Evolutionary conservation across 306 rosid species (phyloP), one percentile per base, ranked within the genome.

Genomic region (Gastrolobium bilobum): DNA sequence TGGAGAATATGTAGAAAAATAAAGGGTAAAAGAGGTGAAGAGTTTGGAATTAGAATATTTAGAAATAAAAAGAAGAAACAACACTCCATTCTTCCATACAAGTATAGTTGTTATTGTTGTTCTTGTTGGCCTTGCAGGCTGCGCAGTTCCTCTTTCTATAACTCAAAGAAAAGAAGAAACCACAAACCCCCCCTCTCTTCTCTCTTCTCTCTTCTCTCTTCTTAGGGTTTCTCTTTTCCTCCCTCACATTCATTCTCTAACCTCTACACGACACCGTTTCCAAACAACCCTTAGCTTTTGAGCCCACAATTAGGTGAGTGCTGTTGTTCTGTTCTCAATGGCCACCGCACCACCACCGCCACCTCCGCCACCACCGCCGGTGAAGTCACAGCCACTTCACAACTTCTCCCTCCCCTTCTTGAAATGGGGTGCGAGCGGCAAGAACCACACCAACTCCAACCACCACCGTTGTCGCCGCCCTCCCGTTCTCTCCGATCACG

Each of bases 301-400:
- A 20, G 26, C 26, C 26, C 26, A 20, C 0, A 20, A 20, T 20
- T 20, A 33, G 40, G 46, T 44, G 4, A 68, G 54, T 43, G 42
- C 11, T 20, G 10, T 13, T 3, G 7, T 20, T 7, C 50, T 20
- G 26, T 46, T 6, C 35, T 3, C 26, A 85, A 95, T 95, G 99
- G 91, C 98, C 20, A 90, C 98, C 5, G 91, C 90, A 6, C 99
- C 83, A 26, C 71, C 83, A 10, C 70, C 26, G 26, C 26, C 26
- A 20, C 26, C 26, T 20, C 99, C 83, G 37, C 71, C 83, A 10
- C 70, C 26, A 20, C 26, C 26, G 26, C 26, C 98, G 10, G 91
- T 75, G 44, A 93, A 95, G 87, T 88, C 99, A 8, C 91, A 88
- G 71, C 99, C 97, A 42, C 88, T 95, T 51, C 98, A 95, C 89